phyloP scores from a whole-genome alignment of 805 yeast genomes.

The Candida broadrunensis region DNA sequence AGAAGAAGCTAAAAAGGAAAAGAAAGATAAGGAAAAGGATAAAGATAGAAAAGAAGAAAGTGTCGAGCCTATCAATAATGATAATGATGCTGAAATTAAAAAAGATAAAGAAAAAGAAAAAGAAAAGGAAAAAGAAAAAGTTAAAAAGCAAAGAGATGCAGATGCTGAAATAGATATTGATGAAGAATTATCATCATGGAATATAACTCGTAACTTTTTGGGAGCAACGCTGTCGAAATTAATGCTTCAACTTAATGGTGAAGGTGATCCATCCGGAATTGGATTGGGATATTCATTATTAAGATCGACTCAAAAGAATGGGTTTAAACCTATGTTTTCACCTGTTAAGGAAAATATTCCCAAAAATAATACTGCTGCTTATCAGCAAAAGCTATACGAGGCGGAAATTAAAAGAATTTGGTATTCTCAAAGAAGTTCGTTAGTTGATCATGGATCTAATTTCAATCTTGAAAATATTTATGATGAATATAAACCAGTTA shows the following conservation, averaged over 20 bases:
- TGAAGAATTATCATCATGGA: constrained; percentile 93
- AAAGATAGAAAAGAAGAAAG: constrained; percentile 27
- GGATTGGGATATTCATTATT: constrained; percentile 87
- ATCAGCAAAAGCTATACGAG: constrained; percentile 87
- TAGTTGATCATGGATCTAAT: constrained; percentile 39
- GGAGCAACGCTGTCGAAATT: constrained; percentile 96
- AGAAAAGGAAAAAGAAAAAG: constrained; percentile 19
- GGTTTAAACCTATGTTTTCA: constrained; percentile 51
- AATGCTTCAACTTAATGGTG: constrained; percentile 91
- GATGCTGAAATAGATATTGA: constrained; percentile 58
- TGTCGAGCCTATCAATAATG: constrained; percentile 28
- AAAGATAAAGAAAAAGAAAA: constrained; percentile 9
- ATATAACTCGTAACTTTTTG: constrained; percentile 83
- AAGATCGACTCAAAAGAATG: constrained; percentile 93
- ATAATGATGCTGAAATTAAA: constrained; percentile 29
- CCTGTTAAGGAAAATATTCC: constrained; percentile 36
- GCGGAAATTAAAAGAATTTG: constrained; percentile 86
- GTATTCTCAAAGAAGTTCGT: constrained; percentile 73
- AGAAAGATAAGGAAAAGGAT: constrained; percentile 36
- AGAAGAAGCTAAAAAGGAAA: constrained; percentile 21
- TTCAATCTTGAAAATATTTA: constrained; percentile 36
- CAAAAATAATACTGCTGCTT: constrained; percentile 38
- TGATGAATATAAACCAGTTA: constrained; percentile 34
- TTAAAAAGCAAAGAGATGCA: constrained; percentile 30
- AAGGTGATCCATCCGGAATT: constrained; percentile 91